These are phyloP conservation scores for Luvunga scandens DNA, from an alignment of 345 rosid genomes.

Conservation along the genomic window DNA sequence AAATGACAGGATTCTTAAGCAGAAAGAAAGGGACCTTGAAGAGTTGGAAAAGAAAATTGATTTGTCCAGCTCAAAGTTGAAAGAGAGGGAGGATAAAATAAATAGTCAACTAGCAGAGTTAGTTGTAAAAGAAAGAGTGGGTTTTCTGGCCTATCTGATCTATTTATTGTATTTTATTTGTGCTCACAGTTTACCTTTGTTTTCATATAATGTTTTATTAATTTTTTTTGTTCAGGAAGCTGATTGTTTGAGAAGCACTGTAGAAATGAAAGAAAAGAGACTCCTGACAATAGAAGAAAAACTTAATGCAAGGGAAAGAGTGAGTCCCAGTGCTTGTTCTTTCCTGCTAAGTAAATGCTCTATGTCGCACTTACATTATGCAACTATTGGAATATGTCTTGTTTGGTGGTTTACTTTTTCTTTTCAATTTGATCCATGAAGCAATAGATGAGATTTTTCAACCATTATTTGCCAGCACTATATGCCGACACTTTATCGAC, in stretches of 20 bases:
- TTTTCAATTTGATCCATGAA: not conserved
- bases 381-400: not conserved
- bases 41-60: conserved; percentile 51
- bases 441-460: not conserved
- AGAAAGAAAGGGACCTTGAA: conserved; percentile 53
- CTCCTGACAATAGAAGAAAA: conserved; percentile 60
- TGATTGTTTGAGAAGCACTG: conserved; percentile 32
- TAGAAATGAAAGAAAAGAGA: conserved; percentile 57
- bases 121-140: conserved; percentile 62
- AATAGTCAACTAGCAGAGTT: conserved; percentile 47
- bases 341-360: conserved; percentile 2
- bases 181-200: not conserved
- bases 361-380: not conserved
- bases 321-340: conserved; percentile 33
- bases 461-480: not conserved
- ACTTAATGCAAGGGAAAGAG: conserved; percentile 69
- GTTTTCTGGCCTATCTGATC: conserved; percentile 13
- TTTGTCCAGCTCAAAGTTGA: conserved; percentile 44
- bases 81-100: conserved; percentile 53
- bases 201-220: conserved; percentile 18
- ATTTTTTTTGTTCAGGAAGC: conserved; percentile 43
- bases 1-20: conserved; percentile 42
- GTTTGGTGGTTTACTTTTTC: not conserved
- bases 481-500: not conserved
- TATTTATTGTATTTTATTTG: not conserved